A percentile compares a stretch with the other conserved stretches of the same genome.
Evolutionary conservation across 2,329 filamentous ascomycete genomes (phyloP).

Genomic region (Trichoderma koningiopsis): DNA sequence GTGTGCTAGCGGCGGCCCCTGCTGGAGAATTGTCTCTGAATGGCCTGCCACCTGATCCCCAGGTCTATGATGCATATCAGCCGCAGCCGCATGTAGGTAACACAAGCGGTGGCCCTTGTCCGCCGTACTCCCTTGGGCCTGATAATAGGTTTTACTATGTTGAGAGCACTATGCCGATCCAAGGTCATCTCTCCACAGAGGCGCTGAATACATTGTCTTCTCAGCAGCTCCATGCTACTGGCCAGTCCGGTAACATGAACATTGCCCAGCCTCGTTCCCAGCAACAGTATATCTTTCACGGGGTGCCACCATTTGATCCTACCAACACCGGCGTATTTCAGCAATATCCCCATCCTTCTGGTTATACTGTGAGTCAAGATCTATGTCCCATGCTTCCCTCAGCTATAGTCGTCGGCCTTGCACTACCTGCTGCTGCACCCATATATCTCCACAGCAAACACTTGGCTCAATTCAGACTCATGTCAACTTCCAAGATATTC

Average conservation of each 20-base stretch:
- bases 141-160: slow-evolving; percentile 10
- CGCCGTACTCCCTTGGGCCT: background rate
- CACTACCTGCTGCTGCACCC: background rate
- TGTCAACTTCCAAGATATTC: background rate
- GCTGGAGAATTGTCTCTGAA: background rate
- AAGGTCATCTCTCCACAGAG: background rate
- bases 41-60: slow-evolving; percentile 11
- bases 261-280: slow-evolving; percentile 9
- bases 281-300: background rate
- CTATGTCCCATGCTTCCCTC: background rate
- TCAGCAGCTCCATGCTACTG: background rate
- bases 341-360: background rate
- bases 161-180: slow-evolving; percentile 23
- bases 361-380: background rate
- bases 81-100: slow-evolving; percentile 1
- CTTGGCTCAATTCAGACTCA: background rate
- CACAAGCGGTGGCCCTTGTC: background rate
- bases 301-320: background rate
- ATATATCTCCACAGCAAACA: background rate
- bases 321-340: background rate
- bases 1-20: background rate
- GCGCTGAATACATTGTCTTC: background rate
- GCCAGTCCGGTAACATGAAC: background rate
- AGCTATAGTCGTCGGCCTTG: background rate
- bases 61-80: slow-evolving; percentile 20